Evolutionary conservation across 441 rosid species (phyloP), one percentile per base, ranked within the genome.

Genomic region (Pelargonium citronellum): DNA sequence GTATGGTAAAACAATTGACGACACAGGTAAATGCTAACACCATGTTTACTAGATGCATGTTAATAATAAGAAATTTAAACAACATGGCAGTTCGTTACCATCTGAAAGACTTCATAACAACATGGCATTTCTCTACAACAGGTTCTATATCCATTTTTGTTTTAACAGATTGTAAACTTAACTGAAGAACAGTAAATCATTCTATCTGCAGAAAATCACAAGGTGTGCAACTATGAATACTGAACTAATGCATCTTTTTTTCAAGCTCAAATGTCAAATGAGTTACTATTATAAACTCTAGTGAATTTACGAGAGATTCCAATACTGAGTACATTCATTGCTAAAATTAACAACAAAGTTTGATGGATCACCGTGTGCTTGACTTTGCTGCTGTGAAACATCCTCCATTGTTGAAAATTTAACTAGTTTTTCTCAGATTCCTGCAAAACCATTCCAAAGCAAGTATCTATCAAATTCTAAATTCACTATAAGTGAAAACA

Each of bases 301-400:
- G 39, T 61, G 34, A 27, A 61, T 10, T 61, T 51, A 27, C n/a
- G 13, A 53, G 20, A 30, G 53, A 22, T 24, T 16, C 5, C 12
- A 22, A 17, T 30, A 34, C 10, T 22, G 6, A 53, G 34, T 24
- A 51, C 5, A 39, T 53, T 46, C 30, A 12, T 2, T 68, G 34
- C 65, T 61, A 24, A 22, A 53, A 49, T 34, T 68, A 30, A 19
- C 1, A 17, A 3, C 15, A 55, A 15, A 39, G 30, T 53, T 55
- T 62, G 79, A 47, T n/a, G 34, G 70, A 27, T 67, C 61, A 88
- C 91, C 89, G 16, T 55, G 75, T 22, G 79, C 65, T 75, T 77
- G 84, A 78, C 74, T 80, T 73, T 73, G 85, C 73, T 79, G 74
- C 77, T 82, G 84, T 70, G 77, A 64, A 72, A 82, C 80, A 66